phyloP scores from a whole-genome alignment of 2,329 filamentous ascomycete species.

The Pseudocercospora fijiensis region DNA sequence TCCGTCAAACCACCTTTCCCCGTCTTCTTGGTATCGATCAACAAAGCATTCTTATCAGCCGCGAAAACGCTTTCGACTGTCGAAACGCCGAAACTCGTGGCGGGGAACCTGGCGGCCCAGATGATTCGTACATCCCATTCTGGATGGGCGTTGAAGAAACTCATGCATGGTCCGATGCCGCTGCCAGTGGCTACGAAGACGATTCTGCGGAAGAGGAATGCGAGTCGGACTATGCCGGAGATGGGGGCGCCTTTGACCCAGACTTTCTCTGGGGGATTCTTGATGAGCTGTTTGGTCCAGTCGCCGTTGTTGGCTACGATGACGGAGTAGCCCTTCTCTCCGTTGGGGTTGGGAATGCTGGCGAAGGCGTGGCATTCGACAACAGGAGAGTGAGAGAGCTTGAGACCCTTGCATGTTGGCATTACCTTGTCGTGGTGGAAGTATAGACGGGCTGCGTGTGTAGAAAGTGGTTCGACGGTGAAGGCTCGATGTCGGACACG shows the following conservation, averaged over 20 bases:
- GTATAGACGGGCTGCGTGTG: slow-evolving; percentile 69
- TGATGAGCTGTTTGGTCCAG: slow-evolving; percentile 67
- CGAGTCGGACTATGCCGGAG: slow-evolving; percentile 66
- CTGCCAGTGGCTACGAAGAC: slow-evolving; percentile 71
- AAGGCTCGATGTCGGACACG: slow-evolving; percentile 68
- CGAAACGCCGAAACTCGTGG: slow-evolving; percentile 60
- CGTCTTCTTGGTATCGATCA: slow-evolving; percentile 61
- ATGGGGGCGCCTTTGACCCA: slow-evolving; percentile 69
- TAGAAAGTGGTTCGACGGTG: slow-evolving; percentile 64
- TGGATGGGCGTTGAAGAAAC: slow-evolving; percentile 55
- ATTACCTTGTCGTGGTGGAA: slow-evolving; percentile 63
- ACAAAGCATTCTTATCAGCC: slow-evolving; percentile 62
- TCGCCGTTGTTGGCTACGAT: slow-evolving; percentile 72
- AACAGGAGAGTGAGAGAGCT: slow-evolving; percentile 29
- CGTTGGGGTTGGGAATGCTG: slow-evolving; percentile 61
- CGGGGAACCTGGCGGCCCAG: slow-evolving; percentile 65
- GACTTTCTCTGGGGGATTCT: slow-evolving; percentile 58
- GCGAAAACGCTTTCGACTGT: slow-evolving; percentile 57
- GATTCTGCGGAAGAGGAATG: slow-evolving; percentile 63
- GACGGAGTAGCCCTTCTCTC: slow-evolving; percentile 60
- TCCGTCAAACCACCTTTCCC: slow-evolving; percentile 63
- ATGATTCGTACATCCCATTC: slow-evolving; percentile 59
- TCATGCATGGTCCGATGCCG: slow-evolving; percentile 68
- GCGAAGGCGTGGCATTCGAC: slow-evolving; percentile 76
- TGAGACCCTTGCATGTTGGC: slow-evolving; percentile 44